These are phyloP conservation scores for Penicillium sp. DNA, from an alignment of 2,329 filamentous ascomycete species.

Conservation along the genomic window DNA sequence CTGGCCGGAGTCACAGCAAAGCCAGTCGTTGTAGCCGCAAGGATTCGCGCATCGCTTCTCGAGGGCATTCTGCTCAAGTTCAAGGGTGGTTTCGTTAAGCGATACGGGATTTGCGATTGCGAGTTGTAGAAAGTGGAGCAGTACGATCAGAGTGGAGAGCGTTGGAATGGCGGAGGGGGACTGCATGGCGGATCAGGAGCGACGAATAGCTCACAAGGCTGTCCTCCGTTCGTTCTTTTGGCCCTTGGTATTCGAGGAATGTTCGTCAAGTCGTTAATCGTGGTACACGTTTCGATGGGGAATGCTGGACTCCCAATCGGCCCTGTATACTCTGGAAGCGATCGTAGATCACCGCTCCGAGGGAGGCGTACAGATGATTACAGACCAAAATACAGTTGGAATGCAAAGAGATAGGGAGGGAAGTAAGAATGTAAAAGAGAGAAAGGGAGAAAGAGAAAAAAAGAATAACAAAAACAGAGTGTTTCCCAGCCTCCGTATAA, in stretches of 20 bases:
- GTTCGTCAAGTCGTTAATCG: conserved; percentile 3
- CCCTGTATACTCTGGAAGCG: conserved; percentile 8
- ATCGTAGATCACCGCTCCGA: conserved; percentile 10
- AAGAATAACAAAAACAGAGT: conserved; percentile 5
- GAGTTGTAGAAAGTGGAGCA: conserved; percentile 19
- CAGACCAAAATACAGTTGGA: conserved; percentile 8
- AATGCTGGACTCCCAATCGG: conserved; percentile 2
- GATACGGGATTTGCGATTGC: conserved; percentile 32
- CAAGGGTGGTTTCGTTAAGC: conserved; percentile 11
- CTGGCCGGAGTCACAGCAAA: conserved; percentile 47
- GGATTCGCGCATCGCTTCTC: conserved; percentile 45
- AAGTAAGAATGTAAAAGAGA: conserved; percentile 10
- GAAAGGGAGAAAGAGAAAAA: conserved; percentile 13
- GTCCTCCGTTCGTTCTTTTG: neutral
- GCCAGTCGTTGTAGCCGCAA: conserved; percentile 50
- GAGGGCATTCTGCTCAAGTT: conserved; percentile 17
- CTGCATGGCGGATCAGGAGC: conserved; percentile 28
- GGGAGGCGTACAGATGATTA: conserved; percentile 1
- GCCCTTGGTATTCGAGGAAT: conserved; percentile 3
- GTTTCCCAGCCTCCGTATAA: conserved; percentile 33
- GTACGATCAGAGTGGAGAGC: conserved; percentile 28
- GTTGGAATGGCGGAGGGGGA: conserved; percentile 22
- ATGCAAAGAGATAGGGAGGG: conserved; percentile 10
- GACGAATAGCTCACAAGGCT: neutral
- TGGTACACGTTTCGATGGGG: conserved; percentile 1